phyloP scores from a whole-genome alignment of 108 stramenopile species.

The Fragilaria crotonensis region DNA sequence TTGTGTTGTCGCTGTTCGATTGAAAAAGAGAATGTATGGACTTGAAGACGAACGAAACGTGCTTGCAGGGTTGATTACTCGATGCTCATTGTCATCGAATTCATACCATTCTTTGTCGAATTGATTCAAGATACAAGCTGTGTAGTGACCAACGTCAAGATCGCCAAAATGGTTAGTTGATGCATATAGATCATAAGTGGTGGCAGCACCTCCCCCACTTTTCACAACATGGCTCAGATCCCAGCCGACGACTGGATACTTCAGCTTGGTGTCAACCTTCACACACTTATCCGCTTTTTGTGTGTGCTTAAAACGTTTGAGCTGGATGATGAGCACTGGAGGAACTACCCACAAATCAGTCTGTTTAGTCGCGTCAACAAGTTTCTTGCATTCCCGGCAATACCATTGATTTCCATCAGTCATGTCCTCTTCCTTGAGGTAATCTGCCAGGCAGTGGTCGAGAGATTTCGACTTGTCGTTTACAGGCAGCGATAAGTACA shows the following conservation, averaged over 20 bases:
- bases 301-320: constrained; percentile 88
- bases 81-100: constrained; percentile 59
- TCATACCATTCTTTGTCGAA: constrained; percentile 80
- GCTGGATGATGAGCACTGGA: constrained; percentile 82
- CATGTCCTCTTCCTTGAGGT: constrained; percentile 64
- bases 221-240: constrained; percentile 47
- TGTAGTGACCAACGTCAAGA: constrained; percentile 93
- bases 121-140: constrained; percentile 72
- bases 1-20: too few relatives aligned
- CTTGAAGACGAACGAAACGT: constrained; percentile 25
- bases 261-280: constrained; percentile 56
- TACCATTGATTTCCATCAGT: constrained; percentile 73
- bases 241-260: constrained; percentile 57
- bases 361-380: constrained; percentile 77
- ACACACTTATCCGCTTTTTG: constrained; percentile 41
- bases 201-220: constrained; percentile 33
- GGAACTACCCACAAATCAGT: constrained; percentile 89
- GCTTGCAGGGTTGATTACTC: constrained; percentile 25
- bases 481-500: constrained; percentile 89
- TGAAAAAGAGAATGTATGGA: constrained; percentile 72
- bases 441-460: constrained; percentile 67
- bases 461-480: constrained; percentile 37
- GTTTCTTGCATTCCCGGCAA: constrained; percentile 73
- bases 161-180: constrained; percentile 87
- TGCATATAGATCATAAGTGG: constrained; percentile 91